Evolutionary conservation across 228 moss, liverwort and hornwort species (phyloP).

Genomic region (Sphagnum fallax): DNA sequence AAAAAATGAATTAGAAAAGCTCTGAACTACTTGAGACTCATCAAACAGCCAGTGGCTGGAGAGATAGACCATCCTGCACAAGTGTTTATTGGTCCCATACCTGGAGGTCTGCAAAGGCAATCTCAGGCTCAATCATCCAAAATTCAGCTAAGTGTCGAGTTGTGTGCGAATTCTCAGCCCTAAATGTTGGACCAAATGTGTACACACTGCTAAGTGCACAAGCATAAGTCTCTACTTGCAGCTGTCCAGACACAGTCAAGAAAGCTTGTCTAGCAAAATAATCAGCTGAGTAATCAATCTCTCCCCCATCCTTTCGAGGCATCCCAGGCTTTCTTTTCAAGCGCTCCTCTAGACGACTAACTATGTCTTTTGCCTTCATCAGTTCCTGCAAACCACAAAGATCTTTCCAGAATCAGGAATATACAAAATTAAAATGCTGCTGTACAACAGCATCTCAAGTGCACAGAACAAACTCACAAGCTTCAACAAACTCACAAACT

Average conservation of each 20-base stretch:
- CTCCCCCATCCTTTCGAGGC: constrained; percentile 62
- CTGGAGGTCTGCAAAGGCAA: constrained; percentile 79
- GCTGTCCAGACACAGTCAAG: constrained; percentile 91
- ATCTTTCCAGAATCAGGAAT: neutral
- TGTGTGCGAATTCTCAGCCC: constrained; percentile 95
- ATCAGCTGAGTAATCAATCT: constrained; percentile 69
- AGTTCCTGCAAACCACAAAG: constrained; percentile 23
- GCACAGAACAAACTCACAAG: too few species aligned
- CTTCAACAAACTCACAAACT: too few species aligned
- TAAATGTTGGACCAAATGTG: constrained; percentile 91
- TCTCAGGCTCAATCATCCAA: constrained; percentile 99
- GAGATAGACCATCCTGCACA: too few species aligned
- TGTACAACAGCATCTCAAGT: too few species aligned
- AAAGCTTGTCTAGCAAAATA: constrained; percentile 88
- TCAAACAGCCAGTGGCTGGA: too few species aligned
- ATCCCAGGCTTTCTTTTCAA: constrained; percentile 64
- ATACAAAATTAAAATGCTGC: neutral
- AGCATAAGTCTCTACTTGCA: constrained; percentile 88
- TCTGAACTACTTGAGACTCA: too few species aligned
- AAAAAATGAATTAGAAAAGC: neutral
- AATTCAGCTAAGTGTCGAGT: constrained; percentile 90
- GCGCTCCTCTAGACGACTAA: constrained; percentile 29
- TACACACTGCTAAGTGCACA: constrained; percentile 95
- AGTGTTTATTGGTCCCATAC: constrained; percentile 6
- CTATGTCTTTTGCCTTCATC: constrained; percentile 37